Percentiles rank a stretch among this genome's conserved stretches.
phyloP scores from a whole-genome alignment of 2,329 filamentous ascomycete genomes.

The Alternaria tenuissima region DNA sequence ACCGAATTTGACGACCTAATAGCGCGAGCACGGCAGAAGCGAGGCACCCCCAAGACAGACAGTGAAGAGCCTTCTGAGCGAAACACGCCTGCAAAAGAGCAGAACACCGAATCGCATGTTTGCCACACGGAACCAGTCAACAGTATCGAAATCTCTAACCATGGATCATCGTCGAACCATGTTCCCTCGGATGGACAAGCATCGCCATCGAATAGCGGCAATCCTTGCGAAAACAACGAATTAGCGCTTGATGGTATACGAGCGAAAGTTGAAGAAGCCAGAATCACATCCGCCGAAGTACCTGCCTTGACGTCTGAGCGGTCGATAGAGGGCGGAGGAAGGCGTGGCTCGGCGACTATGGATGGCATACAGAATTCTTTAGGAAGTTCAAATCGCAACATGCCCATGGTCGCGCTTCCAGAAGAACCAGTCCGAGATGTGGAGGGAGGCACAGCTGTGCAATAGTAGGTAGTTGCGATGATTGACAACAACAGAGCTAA shows the following conservation, averaged over 20 bases:
- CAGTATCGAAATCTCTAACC: slow-evolving; percentile 7
- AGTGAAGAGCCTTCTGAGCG: slow-evolving; percentile 19
- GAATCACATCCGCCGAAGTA: slow-evolving; percentile 14
- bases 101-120: neutral
- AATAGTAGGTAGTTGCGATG: slow-evolving; percentile 18
- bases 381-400: slow-evolving; percentile 39
- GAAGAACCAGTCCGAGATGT: slow-evolving; percentile 53
- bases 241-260: slow-evolving; percentile 30
- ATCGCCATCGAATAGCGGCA: slow-evolving; percentile 7
- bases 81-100: slow-evolving; percentile 12
- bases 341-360: neutral
- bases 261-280: slow-evolving; percentile 33
- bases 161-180: slow-evolving; percentile 3
- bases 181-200: slow-evolving; percentile 3
- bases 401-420: slow-evolving; percentile 56
- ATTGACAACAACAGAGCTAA: slow-evolving; percentile 7
- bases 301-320: slow-evolving; percentile 18
- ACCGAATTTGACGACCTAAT: slow-evolving; percentile 82
- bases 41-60: slow-evolving; percentile 44
- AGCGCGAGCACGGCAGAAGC: slow-evolving; percentile 72
- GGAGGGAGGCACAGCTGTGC: slow-evolving; percentile 37
- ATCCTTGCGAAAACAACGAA: slow-evolving; percentile 36
- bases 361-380: slow-evolving; percentile 34
- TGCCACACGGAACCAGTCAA: neutral
- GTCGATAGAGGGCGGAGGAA: slow-evolving; percentile 7